These are phyloP conservation scores for Colletotrichum aenigma DNA, from an alignment of 2,329 filamentous ascomycete genomes.

Conservation along the genomic window DNA sequence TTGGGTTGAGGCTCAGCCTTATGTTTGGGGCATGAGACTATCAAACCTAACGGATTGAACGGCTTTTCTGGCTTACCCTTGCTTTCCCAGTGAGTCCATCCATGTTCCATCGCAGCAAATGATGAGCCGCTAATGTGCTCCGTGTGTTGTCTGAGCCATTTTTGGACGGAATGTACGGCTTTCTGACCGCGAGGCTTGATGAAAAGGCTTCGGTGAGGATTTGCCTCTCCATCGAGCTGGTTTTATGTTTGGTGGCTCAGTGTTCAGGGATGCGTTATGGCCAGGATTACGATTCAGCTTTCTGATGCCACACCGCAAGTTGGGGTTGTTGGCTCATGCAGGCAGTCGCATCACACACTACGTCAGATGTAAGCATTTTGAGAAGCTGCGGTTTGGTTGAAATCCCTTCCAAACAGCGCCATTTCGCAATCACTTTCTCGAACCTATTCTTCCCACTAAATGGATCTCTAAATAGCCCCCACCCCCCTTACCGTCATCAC, in stretches of 20 bases:
- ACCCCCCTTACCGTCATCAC: neutral
- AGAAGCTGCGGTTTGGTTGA: neutral
- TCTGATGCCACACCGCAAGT: neutral
- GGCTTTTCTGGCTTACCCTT: slow-evolving; percentile 41
- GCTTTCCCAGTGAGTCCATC: slow-evolving; percentile 48
- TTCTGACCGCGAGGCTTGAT: neutral
- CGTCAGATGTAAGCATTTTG: neutral
- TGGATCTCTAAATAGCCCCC: neutral
- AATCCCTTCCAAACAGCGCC: neutral
- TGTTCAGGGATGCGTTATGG: neutral
- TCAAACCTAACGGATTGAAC: slow-evolving; percentile 20
- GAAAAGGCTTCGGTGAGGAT: neutral
- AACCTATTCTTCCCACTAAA: neutral
- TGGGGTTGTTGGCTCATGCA: neutral
- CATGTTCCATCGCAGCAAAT: slow-evolving; percentile 59
- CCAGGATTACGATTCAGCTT: neutral
- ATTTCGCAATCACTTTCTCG: neutral
- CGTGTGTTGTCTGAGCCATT: neutral
- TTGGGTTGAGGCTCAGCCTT: slow-evolving; percentile 49
- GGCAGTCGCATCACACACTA: neutral
- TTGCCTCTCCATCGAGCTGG: neutral
- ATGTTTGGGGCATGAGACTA: neutral
- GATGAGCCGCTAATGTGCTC: slow-evolving; percentile 47
- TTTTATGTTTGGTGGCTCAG: neutral
- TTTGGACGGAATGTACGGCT: neutral